phyloP scores from a whole-genome alignment of 2,329 filamentous ascomycete genomes.

The Microsporum audouinii region DNA sequence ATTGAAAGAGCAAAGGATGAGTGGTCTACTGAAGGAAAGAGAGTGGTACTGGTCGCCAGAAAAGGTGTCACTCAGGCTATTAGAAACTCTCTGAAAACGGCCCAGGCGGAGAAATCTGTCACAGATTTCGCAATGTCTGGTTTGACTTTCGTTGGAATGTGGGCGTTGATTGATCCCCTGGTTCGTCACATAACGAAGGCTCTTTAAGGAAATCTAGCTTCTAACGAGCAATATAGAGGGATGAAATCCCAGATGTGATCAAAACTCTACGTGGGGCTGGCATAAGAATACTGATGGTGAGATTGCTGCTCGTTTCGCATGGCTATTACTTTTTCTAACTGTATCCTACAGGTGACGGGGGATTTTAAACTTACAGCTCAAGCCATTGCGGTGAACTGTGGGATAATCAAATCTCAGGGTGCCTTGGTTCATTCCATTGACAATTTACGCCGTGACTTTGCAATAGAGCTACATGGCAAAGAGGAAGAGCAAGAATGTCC shows the following conservation, averaged over 20 bases:
- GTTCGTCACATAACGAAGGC: neutral
- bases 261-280: constrained; percentile 56
- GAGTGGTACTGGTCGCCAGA: constrained; percentile 55
- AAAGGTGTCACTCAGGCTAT: constrained; percentile 45
- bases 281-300: constrained; percentile 65
- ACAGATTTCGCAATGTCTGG: constrained; percentile 40
- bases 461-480: constrained; percentile 8
- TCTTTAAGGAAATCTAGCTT: neutral
- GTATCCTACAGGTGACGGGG: constrained; percentile 49
- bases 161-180: constrained; percentile 50
- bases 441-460: constrained; percentile 37
- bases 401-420: constrained; percentile 50
- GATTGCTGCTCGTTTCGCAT: neutral
- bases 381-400: constrained; percentile 60
- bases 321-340: constrained; percentile 2
- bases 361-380: constrained; percentile 65
- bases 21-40: constrained; percentile 58
- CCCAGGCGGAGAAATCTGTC: constrained; percentile 47
- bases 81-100: constrained; percentile 36
- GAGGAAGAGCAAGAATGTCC: constrained; percentile 26
- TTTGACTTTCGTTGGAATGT: constrained; percentile 45
- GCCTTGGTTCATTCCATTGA: constrained; percentile 43
- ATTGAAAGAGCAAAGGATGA: constrained; percentile 53
- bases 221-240: constrained; percentile 24
- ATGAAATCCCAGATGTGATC: constrained; percentile 49